Evolutionary conservation across 768 basidiomycete species (phyloP).

Genomic region (Mycena filopes): DNA sequence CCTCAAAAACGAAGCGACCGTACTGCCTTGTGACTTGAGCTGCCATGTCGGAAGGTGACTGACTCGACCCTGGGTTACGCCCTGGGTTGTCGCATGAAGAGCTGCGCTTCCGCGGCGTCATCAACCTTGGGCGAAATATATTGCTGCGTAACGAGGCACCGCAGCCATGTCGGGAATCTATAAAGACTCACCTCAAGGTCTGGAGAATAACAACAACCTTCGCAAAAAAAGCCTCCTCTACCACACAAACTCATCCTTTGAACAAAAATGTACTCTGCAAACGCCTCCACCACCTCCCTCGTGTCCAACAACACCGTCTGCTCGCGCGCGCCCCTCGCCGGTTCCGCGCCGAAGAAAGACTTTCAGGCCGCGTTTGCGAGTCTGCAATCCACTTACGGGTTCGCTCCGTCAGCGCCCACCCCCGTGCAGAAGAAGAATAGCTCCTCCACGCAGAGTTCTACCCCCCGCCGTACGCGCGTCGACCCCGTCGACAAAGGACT

Average conservation of each 20-base stretch:
- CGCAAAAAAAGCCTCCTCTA: not conserved
- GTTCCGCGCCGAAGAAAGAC: conserved; percentile 9
- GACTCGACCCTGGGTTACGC: too few species aligned
- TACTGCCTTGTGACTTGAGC: not conserved
- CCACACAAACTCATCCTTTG: not conserved
- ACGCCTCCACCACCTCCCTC: conserved; percentile 11
- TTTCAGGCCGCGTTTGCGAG: conserved; percentile 17
- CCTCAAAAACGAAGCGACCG: not conserved
- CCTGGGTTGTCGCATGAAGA: not conserved
- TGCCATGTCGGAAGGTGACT: not conserved
- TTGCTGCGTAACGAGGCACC: conserved; percentile 6
- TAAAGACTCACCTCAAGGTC: not conserved
- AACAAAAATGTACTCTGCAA: conserved; percentile 8
- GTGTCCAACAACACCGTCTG: conserved; percentile 14
- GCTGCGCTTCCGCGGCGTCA: conserved; percentile 5
- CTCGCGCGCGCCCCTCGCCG: conserved; percentile 11
- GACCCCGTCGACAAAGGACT: conserved; percentile 10
- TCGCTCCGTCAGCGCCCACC: conserved; percentile 10
- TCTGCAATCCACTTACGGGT: conserved; percentile 26
- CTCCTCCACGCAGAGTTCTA: too few species aligned
- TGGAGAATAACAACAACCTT: conserved; percentile 9
- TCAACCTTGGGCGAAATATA: not conserved
- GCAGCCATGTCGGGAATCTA: conserved; percentile 14
- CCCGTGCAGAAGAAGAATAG: not conserved
- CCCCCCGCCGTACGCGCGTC: not conserved